A percentile compares a stretch with the other conserved stretches of the same genome.
phyloP scores from a whole-genome alignment of 305 asterid genomes.

The Solanum hybrid region DNA sequence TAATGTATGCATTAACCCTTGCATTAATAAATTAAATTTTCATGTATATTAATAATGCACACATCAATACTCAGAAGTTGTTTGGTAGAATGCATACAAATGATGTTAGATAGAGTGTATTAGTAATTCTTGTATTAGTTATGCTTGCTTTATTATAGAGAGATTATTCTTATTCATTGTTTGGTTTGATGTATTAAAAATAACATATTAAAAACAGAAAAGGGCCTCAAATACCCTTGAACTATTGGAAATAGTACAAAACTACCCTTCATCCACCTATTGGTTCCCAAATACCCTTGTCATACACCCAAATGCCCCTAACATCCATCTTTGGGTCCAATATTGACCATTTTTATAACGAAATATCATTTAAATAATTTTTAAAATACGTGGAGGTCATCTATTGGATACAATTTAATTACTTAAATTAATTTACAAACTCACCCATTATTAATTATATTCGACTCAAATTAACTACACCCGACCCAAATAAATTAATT shows the following conservation, averaged over 20 bases:
- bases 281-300: background rate
- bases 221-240: background rate
- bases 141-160: too few relatives aligned
- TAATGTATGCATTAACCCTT: background rate
- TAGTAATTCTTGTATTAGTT: background rate
- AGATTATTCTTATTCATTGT: background rate
- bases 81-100: background rate
- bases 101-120: background rate
- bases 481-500: background rate
- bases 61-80: background rate
- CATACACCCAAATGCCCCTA: background rate
- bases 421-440: background rate
- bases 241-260: background rate
- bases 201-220: too few relatives aligned
- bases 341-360: background rate
- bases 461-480: background rate
- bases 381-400: background rate
- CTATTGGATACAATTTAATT: background rate
- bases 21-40: background rate
- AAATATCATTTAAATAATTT: background rate
- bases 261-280: background rate
- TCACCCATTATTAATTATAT: background rate
- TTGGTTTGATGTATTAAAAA: background rate
- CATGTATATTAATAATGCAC: background rate
- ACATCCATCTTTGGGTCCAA: background rate